These are phyloP conservation scores for Flaveria brownii DNA, from an alignment of 129 eudicot species.

Conservation along the genomic window DNA sequence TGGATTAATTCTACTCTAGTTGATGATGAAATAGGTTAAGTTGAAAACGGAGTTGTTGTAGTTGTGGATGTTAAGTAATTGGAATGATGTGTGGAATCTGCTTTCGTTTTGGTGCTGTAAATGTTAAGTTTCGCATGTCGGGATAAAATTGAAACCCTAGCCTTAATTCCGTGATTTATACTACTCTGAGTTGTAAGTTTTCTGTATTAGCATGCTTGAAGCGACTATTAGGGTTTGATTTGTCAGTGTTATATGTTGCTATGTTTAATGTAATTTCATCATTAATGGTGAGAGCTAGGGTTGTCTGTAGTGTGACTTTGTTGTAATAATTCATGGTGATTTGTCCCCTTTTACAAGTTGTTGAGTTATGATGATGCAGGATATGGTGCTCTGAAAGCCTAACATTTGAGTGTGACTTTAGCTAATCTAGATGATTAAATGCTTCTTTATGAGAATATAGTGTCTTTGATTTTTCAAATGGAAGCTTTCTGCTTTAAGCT, in stretches of 20 bases:
- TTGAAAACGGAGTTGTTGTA: neutral
- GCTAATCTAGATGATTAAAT: slow-evolving; percentile 19
- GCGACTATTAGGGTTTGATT: slow-evolving; percentile 24
- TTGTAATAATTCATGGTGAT: neutral
- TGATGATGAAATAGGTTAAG: neutral
- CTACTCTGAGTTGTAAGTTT: neutral
- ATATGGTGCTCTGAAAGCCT: slow-evolving; percentile 26
- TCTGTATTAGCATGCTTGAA: neutral
- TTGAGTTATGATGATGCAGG: slow-evolving; percentile 28
- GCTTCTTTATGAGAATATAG: slow-evolving; percentile 11
- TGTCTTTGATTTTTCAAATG: neutral
- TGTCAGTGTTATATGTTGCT: slow-evolving; percentile 13
- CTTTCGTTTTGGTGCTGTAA: slow-evolving; percentile 9
- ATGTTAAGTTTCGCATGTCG: slow-evolving; percentile 17
- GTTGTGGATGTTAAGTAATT: slow-evolving; percentile 11
- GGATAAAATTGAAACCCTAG: slow-evolving; percentile 23
- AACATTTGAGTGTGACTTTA: slow-evolving; percentile 12
- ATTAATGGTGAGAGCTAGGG: slow-evolving; percentile 2
- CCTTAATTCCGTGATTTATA: neutral
- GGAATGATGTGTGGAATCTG: neutral
- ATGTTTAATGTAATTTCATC: slow-evolving; percentile 15
- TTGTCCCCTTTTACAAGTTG: neutral
- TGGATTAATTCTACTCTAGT: neutral
- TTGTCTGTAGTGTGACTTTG: slow-evolving; percentile 10
- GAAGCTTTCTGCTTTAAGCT: slow-evolving; percentile 20